These are phyloP conservation scores for Xylogone sp. DNA, from an alignment of 2,329 filamentous ascomycete species.

Conservation along the genomic window DNA sequence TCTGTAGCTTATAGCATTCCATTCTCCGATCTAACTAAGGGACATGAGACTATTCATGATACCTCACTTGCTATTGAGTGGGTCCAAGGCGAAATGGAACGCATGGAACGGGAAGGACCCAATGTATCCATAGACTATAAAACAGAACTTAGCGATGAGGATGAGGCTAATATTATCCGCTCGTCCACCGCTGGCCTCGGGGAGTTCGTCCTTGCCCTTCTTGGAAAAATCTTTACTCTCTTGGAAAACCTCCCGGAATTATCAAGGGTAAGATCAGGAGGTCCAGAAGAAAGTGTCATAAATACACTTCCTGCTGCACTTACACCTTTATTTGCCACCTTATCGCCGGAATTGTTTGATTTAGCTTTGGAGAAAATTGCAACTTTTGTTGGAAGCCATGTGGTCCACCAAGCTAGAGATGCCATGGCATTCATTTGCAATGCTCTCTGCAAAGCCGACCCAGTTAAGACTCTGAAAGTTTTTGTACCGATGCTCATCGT, in stretches of 20 bases:
- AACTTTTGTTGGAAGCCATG: slow-evolving; percentile 86
- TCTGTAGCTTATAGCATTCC: slow-evolving; percentile 95
- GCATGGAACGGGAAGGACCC: slow-evolving; percentile 85
- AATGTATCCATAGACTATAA: slow-evolving; percentile 83
- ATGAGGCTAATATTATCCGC: slow-evolving; percentile 81
- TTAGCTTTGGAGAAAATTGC: slow-evolving; percentile 88
- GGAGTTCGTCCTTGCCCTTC: slow-evolving; percentile 85
- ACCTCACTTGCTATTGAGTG: slow-evolving; percentile 81
- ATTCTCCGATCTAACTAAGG: slow-evolving; percentile 75
- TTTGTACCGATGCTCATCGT: slow-evolving; percentile 87
- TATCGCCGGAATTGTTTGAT: slow-evolving; percentile 92
- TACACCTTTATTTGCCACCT: slow-evolving; percentile 81
- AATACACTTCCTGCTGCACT: slow-evolving; percentile 91
- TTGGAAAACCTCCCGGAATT: slow-evolving; percentile 93
- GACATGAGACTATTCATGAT: slow-evolving; percentile 64
- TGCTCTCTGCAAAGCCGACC: slow-evolving; percentile 90
- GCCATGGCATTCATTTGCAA: slow-evolving; percentile 99
- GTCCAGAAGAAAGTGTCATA: slow-evolving; percentile 94
- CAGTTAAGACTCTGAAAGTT: slow-evolving; percentile 85
- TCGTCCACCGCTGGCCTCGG: slow-evolving; percentile 93
- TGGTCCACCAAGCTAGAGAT: slow-evolving; percentile 94
- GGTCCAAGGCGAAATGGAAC: slow-evolving; percentile 91
- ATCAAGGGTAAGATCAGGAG: slow-evolving; percentile 80
- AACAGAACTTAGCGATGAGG: slow-evolving; percentile 75
- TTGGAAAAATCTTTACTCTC: slow-evolving; percentile 92